Evolutionary conservation across 495 filamentous ascomycete species (phyloP), one percentile per base, ranked within the genome.

Genomic region (Podospora australis): DNA sequence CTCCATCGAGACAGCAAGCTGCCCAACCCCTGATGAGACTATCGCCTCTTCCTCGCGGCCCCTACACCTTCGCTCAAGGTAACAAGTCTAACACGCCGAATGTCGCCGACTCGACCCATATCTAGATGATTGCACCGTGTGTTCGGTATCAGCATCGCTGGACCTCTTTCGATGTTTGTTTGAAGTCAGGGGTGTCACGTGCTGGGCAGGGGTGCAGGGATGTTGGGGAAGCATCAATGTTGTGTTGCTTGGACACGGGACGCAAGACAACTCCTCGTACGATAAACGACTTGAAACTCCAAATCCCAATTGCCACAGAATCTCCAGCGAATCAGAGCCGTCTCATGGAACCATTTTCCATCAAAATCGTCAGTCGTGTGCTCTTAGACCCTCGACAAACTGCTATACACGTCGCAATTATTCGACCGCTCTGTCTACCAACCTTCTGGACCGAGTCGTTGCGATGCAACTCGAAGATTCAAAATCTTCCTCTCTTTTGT

Each of bases 161-260:
- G 10, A 29, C 13, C 26, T 43, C 21, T 29, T 17, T 36, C 39
- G 21, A 40, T 44, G 43, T 30, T 49, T 50, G 46, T 52, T 39
- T 44, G 48, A 53, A 36, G 39, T 52, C 48, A 59, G 56, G 59
- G 57, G 45, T 55, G 40, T 62, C 59, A 62, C 59, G 59, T 62
- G 59, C 46, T 7, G 14, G 29, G 14, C 17, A 13, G 20, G 34
- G 28, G 16, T 34, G 36, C 9, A 19, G n/a, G n/a, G 44, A 46
- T 21, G 32, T 36, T 28, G 28, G 22, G 28, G 6, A 29, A 17
- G 35, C 30, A 25, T 20, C 17, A 40, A 21, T 17, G 46, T 36
- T 36, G 32, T 36, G 32, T 36, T 16, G 32, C 32, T 36, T 36
- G 32, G 32, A 17, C 32, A 8, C 13, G 13, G 32, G n/a, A 36